Evolutionary conservation across 495 filamentous ascomycete species (phyloP).

Genomic region (Terfezia claveryi): DNA sequence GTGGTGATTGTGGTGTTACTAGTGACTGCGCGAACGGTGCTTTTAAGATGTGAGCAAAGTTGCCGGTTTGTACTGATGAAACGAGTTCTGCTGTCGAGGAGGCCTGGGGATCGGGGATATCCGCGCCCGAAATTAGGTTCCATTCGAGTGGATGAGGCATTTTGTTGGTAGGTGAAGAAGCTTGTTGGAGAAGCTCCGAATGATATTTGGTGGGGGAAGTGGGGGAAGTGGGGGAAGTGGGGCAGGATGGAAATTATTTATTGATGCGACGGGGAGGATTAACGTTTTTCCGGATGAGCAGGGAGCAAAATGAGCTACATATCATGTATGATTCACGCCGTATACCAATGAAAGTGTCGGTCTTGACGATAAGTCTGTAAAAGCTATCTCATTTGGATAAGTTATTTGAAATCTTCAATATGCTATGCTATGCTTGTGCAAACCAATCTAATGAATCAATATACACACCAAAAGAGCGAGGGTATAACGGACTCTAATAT

Average conservation of each 20-base stretch:
- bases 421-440: not conserved
- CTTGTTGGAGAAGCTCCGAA: not conserved
- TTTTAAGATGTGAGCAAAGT: constrained; percentile 2
- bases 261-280: not conserved
- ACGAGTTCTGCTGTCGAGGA: not conserved
- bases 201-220: no score
- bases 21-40: constrained; percentile 7
- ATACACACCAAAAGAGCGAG: not conserved
- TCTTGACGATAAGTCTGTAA: no score
- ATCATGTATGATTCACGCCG: not conserved
- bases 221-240: no score
- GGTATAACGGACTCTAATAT: not conserved
- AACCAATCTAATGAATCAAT: not conserved
- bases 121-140: constrained; percentile 7
- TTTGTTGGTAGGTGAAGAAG: not conserved
- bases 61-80: not conserved
- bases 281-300: not conserved
- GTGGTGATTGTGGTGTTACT: constrained; percentile 2
- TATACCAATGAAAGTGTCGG: not conserved
- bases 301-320: not conserved
- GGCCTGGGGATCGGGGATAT: not conserved
- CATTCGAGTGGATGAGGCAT: constrained; percentile 5
- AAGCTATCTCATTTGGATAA: not conserved
- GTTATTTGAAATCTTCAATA: not conserved
- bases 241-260: no score